Evolutionary conservation across 1,284 basidiomycete genomes (phyloP).

Genomic region (Ustilago sp.): DNA sequence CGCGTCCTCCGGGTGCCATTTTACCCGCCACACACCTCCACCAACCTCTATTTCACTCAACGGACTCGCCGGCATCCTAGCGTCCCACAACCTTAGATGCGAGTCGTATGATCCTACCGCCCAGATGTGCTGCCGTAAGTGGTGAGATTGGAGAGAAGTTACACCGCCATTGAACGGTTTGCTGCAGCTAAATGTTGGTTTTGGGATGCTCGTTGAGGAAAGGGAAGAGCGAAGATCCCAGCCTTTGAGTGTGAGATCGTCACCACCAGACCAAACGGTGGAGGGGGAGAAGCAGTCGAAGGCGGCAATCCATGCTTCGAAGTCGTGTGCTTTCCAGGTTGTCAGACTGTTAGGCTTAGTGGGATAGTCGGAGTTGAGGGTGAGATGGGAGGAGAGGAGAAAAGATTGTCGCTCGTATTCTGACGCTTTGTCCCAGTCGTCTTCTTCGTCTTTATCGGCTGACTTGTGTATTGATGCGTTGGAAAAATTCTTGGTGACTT

Average conservation of each 20-base stretch:
- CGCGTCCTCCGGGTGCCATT: slow-evolving; percentile 84
- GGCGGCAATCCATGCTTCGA: slow-evolving; percentile 92
- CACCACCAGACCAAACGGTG: slow-evolving; percentile 89
- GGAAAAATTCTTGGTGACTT: not conserved
- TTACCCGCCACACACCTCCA: slow-evolving; percentile 94
- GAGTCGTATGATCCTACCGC: slow-evolving; percentile 95
- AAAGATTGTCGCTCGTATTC: slow-evolving; percentile 32
- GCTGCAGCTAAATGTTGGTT: slow-evolving; percentile 77
- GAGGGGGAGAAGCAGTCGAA: slow-evolving; percentile 81
- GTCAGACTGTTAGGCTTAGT: slow-evolving; percentile 44
- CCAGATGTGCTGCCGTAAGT: slow-evolving; percentile 81
- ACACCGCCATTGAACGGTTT: slow-evolving; percentile 91
- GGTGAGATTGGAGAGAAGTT: slow-evolving; percentile 88
- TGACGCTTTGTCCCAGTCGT: slow-evolving; percentile 37
- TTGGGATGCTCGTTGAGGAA: slow-evolving; percentile 18
- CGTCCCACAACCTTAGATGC: slow-evolving; percentile 84
- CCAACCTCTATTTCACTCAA: slow-evolving; percentile 79
- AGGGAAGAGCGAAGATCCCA: slow-evolving; percentile 79
- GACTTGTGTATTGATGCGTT: slow-evolving; percentile 19
- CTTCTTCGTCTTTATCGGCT: slow-evolving; percentile 15
- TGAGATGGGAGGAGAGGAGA: slow-evolving; percentile 10
- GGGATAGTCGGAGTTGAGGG: slow-evolving; percentile 27
- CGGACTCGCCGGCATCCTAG: slow-evolving; percentile 77
- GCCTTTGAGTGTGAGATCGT: slow-evolving; percentile 87
- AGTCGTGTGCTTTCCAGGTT: slow-evolving; percentile 88